Conservation (phyloP, 176 grass and related monocot genomes). For the Zea mays region Zm-B73-REFERENCE-NAM-5.0 NC_050096.1:302311501-302312000, state of each 20-base stretch:
- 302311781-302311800: neutral
- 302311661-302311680: conserved; percentile 34
- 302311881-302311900: conserved; percentile 48
- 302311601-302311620: conserved; percentile 48
- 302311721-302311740: conserved; percentile 23
- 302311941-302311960: neutral
- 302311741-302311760: conserved; percentile 15
- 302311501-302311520: conserved; percentile 52
- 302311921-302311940: conserved; percentile 5
- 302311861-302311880: conserved; percentile 15
- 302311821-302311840: conserved; percentile 22
- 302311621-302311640: conserved; percentile 21
- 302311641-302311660: conserved; percentile 21
- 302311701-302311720: conserved; percentile 2
- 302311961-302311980: conserved; percentile 20
- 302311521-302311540: conserved; percentile 50
- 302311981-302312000: conserved; percentile 45
- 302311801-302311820: conserved; percentile 16
- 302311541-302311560: conserved; percentile 58
- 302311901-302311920: conserved; percentile 32
- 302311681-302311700: conserved; percentile 22
- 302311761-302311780: neutral
- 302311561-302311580: conserved; percentile 43
- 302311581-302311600: conserved; percentile 52
- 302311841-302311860: conserved; percentile 20